Evolutionary conservation across 768 basidiomycete genomes (phyloP).

Genomic region (Suillus americanus): DNA sequence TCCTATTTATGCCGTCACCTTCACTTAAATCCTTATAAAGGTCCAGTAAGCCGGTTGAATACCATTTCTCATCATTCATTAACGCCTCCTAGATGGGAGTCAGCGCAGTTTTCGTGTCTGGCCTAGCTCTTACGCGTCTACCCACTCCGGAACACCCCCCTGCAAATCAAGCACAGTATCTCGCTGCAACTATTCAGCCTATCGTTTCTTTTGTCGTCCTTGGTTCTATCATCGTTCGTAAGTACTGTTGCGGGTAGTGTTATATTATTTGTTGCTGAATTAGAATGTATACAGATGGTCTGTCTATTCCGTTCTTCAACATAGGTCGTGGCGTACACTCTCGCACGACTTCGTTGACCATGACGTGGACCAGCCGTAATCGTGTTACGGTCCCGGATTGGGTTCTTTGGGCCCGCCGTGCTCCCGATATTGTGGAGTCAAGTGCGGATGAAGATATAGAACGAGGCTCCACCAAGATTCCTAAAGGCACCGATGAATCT

Average conservation of each 20-base stretch:
- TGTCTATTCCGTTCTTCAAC: slow-evolving; percentile 70
- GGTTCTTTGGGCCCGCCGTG: slow-evolving; percentile 37
- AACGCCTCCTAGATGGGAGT: slow-evolving; percentile 74
- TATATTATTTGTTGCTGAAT: neutral
- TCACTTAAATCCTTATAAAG: slow-evolving; percentile 26
- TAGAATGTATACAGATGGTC: slow-evolving; percentile 45
- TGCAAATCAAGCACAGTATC: slow-evolving; percentile 62
- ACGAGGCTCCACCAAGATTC: slow-evolving; percentile 11
- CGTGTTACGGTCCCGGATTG: slow-evolving; percentile 42
- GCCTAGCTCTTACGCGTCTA: slow-evolving; percentile 63
- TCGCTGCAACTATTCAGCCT: slow-evolving; percentile 74
- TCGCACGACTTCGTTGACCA: slow-evolving; percentile 45
- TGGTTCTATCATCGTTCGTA: slow-evolving; percentile 81
- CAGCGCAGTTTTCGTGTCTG: slow-evolving; percentile 85
- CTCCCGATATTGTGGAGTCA: neutral
- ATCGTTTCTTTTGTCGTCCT: slow-evolving; percentile 89
- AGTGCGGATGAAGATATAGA: slow-evolving; percentile 19
- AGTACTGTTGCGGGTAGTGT: slow-evolving; percentile 25
- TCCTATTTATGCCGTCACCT: neutral
- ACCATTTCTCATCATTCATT: neutral
- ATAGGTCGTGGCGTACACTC: slow-evolving; percentile 47
- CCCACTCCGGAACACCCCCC: slow-evolving; percentile 61
- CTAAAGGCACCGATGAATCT: neutral
- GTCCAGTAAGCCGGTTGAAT: slow-evolving; percentile 44
- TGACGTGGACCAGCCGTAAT: slow-evolving; percentile 40